These are phyloP conservation scores for Kwoniella bestiolae DNA, from an alignment of 768 basidiomycete species.

Conservation along the genomic window DNA sequence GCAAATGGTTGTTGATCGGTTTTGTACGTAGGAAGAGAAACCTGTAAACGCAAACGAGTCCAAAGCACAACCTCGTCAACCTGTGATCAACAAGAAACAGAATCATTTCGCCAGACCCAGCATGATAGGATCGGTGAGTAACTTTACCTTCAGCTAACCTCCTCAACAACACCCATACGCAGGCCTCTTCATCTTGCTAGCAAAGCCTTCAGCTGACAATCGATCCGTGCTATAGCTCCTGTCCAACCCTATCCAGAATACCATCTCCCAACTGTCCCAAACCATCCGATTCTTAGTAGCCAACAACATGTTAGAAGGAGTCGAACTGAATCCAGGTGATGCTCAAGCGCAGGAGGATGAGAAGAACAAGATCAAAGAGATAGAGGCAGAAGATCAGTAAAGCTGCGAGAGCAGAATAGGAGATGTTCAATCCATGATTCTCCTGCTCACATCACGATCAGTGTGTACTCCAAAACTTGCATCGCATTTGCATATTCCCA, in stretches of 20 bases:
- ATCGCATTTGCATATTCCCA: background rate
- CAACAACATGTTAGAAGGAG: slow-evolving; percentile 80
- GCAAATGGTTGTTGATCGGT: background rate
- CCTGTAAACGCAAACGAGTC: slow-evolving; percentile 12
- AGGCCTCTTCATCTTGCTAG: too few relatives aligned
- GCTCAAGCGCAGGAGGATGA: slow-evolving; percentile 59
- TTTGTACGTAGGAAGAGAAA: background rate
- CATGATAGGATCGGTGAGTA: slow-evolving; percentile 76
- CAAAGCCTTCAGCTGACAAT: too few relatives aligned
- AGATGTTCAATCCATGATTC: too few relatives aligned
- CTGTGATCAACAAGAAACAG: slow-evolving; percentile 17
- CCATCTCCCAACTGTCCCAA: slow-evolving; percentile 89
- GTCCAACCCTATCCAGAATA: slow-evolving; percentile 81
- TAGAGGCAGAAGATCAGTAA: background rate
- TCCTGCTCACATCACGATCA: too few relatives aligned
- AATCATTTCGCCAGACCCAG: slow-evolving; percentile 62
- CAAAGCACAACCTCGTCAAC: slow-evolving; percentile 19
- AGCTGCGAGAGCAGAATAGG: too few relatives aligned
- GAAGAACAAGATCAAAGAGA: slow-evolving; percentile 28
- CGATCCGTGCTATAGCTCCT: slow-evolving; percentile 54
- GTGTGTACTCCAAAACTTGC: background rate
- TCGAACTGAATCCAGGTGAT: slow-evolving; percentile 80
- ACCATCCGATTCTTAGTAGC: slow-evolving; percentile 87
- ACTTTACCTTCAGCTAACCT: background rate
- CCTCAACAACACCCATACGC: too few relatives aligned